Conservation (phyloP, 2,329 filamentous ascomycete genomes). For the Arthrobotrys pseudoclavata region DNA sequence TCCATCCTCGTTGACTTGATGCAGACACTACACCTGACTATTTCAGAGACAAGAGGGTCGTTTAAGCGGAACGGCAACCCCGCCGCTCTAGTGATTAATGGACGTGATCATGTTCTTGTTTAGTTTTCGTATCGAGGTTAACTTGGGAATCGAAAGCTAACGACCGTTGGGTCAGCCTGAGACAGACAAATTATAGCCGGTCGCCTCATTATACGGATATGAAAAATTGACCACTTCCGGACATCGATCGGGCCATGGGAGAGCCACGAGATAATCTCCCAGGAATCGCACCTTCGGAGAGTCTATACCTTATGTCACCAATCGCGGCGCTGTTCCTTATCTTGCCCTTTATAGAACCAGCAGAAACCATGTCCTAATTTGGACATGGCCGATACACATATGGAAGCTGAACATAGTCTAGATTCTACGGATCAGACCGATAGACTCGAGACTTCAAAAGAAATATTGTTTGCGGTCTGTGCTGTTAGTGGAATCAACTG, state of each 20-base stretch:
- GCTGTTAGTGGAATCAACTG: neutral
- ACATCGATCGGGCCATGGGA: constrained; percentile 25
- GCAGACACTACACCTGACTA: constrained; percentile 37
- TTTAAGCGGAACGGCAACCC: constrained; percentile 54
- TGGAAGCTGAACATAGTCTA: neutral
- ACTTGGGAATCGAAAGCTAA: constrained; percentile 19
- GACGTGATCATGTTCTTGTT: constrained; percentile 7
- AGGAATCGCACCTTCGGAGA: constrained; percentile 42
- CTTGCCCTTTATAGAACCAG: neutral
- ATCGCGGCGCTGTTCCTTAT: constrained; percentile 22
- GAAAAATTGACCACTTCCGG: constrained; percentile 26
- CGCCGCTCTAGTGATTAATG: constrained; percentile 21
- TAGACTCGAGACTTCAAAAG: constrained; percentile 4
- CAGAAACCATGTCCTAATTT: neutral
- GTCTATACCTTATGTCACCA: constrained; percentile 13
- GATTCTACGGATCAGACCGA: neutral
- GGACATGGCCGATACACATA: neutral
- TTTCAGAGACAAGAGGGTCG: constrained; percentile 28
- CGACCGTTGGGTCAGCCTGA: constrained; percentile 47
- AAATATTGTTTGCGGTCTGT: neutral
- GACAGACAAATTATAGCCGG: constrained; percentile 37
- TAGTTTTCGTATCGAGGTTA: constrained; percentile 36
- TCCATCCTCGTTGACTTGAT: constrained; percentile 46
- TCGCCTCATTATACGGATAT: constrained; percentile 35
- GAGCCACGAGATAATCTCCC: constrained; percentile 23